Percentiles rank a stretch among this genome's conserved stretches.
Conservation (phyloP, 495 filamentous ascomycete genomes). For the Cercophora newfieldiana region DNA sequence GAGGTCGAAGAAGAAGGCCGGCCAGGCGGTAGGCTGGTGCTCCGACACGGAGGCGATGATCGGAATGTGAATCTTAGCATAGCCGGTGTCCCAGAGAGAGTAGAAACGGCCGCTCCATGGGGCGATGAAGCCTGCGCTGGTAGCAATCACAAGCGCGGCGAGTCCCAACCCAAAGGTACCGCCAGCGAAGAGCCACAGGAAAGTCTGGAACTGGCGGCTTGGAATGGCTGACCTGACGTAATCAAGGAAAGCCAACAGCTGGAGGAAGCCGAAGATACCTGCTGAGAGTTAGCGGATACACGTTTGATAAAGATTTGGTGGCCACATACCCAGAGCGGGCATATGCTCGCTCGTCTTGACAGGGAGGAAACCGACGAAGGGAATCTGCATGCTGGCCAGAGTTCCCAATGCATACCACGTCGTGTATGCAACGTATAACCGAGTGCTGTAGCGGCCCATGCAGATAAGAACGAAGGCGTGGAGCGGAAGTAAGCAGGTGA, state of each 20-base stretch:
- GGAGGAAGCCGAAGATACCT: conserved; percentile 95
- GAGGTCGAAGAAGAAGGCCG: conserved; percentile 98
- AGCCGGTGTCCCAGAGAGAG: conserved; percentile 98
- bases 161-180: conserved; percentile 63
- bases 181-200: conserved; percentile 75
- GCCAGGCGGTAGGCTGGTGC: conserved; percentile 99
- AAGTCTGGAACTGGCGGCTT: conserved; percentile 89
- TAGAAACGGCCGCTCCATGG: conserved; percentile 99
- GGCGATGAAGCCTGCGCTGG: conserved; percentile 85
- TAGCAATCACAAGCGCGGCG: conserved; percentile 72
- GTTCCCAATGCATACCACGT: conserved; percentile 98
- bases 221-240: conserved; percentile 85
- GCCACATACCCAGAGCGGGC: conserved; percentile 80
- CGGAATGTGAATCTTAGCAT: conserved; percentile 99
- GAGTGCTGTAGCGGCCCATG: conserved; percentile 95
- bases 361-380: conserved; percentile 96
- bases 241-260: conserved; percentile 91
- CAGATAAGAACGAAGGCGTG: conserved; percentile 93
- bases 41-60: conserved; percentile 99
- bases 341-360: conserved; percentile 98
- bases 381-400: conserved; percentile 98
- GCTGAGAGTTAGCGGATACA: conserved; percentile 31
- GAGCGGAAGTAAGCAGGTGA: conserved; percentile 94
- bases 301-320: background rate
- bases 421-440: conserved; percentile 93